These are phyloP conservation scores for Orychophragmus violaceus DNA, from an alignment of 345 rosid genomes.

Conservation along the genomic window DNA sequence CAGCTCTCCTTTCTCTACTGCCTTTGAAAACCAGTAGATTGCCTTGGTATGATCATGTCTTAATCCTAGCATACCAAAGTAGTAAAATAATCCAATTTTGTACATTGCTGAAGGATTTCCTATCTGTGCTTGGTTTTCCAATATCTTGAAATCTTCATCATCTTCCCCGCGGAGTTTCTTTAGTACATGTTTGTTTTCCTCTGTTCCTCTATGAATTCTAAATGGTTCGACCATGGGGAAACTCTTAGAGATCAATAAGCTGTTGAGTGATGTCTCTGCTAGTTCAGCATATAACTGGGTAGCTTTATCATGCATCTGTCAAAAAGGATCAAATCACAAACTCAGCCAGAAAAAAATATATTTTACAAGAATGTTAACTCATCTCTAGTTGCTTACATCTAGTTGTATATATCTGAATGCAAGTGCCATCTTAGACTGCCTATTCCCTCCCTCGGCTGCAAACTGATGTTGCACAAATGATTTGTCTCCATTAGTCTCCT, in stretches of 20 bases:
- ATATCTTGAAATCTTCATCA: slow-evolving; percentile 87
- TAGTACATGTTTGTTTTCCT: slow-evolving; percentile 79
- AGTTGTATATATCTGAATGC: slow-evolving; percentile 81
- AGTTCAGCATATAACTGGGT: slow-evolving; percentile 71
- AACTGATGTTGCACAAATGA: slow-evolving; percentile 71
- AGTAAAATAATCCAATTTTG: slow-evolving; percentile 74
- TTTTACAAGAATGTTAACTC: too few species aligned
- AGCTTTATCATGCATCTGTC: slow-evolving; percentile 81
- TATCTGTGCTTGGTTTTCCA: slow-evolving; percentile 90
- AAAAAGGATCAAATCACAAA: neutral
- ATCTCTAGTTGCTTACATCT: slow-evolving; percentile 67
- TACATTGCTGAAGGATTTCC: slow-evolving; percentile 85
- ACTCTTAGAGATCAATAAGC: slow-evolving; percentile 83
- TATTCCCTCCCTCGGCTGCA: slow-evolving; percentile 61
- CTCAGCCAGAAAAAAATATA: too few species aligned
- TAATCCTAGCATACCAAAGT: slow-evolving; percentile 88
- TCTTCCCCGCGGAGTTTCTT: slow-evolving; percentile 89
- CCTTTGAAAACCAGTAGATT: slow-evolving; percentile 72
- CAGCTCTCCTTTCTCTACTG: slow-evolving; percentile 83
- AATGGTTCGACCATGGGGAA: slow-evolving; percentile 73
- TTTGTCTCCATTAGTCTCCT: slow-evolving; percentile 57
- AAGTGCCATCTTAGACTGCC: slow-evolving; percentile 93
- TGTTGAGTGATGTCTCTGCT: slow-evolving; percentile 81
- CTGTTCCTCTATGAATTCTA: slow-evolving; percentile 90
- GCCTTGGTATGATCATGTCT: slow-evolving; percentile 86